phyloP scores from a whole-genome alignment of 116 monocot genomes.

The Zostera marina region DNA sequence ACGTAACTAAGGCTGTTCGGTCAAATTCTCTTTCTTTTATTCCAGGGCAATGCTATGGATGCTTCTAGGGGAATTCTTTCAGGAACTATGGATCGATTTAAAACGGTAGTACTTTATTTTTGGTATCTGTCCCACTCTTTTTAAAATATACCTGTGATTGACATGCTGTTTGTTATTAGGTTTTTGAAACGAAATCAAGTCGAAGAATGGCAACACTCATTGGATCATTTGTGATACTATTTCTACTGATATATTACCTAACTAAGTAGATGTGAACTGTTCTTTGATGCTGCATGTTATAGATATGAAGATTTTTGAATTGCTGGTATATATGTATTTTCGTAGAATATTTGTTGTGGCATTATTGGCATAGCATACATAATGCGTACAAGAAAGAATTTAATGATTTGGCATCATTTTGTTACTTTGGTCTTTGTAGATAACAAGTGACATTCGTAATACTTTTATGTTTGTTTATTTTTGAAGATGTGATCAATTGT shows the following conservation, averaged over 20 bases:
- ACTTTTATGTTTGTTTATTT: not conserved
- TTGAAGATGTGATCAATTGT: not conserved
- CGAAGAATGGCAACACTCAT: slow-evolving; percentile 79
- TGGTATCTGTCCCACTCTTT: not conserved
- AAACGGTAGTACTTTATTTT: slow-evolving; percentile 42
- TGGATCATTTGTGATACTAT: slow-evolving; percentile 64
- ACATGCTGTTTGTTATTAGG: slow-evolving; percentile 21
- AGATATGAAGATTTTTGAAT: not conserved
- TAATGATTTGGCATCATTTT: slow-evolving; percentile 3
- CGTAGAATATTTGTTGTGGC: not conserved
- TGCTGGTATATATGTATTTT: not conserved
- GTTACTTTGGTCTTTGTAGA: slow-evolving; percentile 2
- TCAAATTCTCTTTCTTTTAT: slow-evolving; percentile 2
- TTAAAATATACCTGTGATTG: not conserved
- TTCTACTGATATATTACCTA: slow-evolving; percentile 78
- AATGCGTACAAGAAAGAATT: no score
- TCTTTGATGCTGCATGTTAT: not conserved
- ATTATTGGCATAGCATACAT: not conserved
- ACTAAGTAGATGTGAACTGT: slow-evolving; percentile 28
- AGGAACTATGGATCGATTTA: slow-evolving; percentile 88
- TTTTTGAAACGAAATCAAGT: slow-evolving; percentile 83
- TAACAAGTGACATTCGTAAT: not conserved
- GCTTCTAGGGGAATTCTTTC: slow-evolving; percentile 84
- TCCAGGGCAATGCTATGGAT: slow-evolving; percentile 95
- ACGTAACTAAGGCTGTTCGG: not conserved